phyloP scores from a whole-genome alignment of 2,329 filamentous ascomycete species.

The Fusarium sp. region DNA sequence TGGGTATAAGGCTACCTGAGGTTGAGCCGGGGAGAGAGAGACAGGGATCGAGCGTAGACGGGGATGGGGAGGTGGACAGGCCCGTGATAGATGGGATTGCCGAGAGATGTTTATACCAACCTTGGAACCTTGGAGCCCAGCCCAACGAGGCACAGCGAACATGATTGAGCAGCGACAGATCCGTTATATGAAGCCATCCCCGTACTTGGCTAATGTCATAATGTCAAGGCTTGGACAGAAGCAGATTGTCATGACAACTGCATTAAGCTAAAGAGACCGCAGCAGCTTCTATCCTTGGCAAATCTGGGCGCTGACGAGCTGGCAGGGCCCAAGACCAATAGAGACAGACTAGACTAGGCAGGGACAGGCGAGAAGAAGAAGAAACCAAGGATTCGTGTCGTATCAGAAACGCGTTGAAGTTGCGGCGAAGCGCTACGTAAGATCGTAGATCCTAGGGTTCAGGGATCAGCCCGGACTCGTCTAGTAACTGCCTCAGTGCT shows the following conservation, averaged over 20 bases:
- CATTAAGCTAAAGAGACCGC: conserved; percentile 26
- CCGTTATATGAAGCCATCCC: conserved; percentile 2
- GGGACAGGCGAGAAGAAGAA: no score
- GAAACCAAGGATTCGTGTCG: conserved; percentile 15
- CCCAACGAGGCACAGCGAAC: neutral
- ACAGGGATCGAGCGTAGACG: conserved; percentile 16
- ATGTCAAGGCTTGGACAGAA: conserved; percentile 4
- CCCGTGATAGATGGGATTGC: conserved; percentile 11
- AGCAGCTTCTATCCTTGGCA: conserved; percentile 26
- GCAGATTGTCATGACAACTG: conserved; percentile 45
- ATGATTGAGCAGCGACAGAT: neutral
- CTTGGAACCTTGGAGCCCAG: neutral
- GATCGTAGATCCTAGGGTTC: conserved; percentile 39
- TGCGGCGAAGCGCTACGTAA: conserved; percentile 31
- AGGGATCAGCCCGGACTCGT: conserved; percentile 27
- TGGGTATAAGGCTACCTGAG: conserved; percentile 1
- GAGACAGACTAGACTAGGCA: neutral
- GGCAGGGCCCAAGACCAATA: conserved; percentile 8
- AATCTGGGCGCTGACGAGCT: conserved; percentile 27
- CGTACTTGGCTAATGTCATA: neutral
- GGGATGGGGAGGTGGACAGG: conserved; percentile 9
- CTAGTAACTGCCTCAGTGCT: conserved; percentile 5
- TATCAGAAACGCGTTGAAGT: conserved; percentile 17
- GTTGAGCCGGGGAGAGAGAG: neutral
- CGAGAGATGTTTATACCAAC: conserved; percentile 13